Base-by-base conservation (phyloP, 2,329 filamentous ascomycete species). In the Gliomastix tumulicola region DNA sequence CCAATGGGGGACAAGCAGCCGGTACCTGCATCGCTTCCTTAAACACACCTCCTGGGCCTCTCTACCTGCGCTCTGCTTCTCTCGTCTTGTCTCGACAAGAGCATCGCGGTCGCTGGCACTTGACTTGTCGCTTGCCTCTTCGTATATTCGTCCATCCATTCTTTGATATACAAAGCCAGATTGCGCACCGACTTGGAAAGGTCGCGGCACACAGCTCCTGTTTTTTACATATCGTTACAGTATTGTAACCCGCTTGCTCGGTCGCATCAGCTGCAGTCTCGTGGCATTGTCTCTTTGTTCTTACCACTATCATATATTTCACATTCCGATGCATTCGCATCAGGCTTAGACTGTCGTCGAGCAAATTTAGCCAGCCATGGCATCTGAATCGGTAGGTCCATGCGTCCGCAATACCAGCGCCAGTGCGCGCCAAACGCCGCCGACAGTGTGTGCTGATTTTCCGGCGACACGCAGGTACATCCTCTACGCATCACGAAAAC, bases 401-500 rank as follows among this genome's bases (percentile, higher is more conserved):
- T 21, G 19, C 18, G 6, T 21, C n/a, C 11, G n/a, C 8, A 10
- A 30, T 16, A 21, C 35, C 18, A 23, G 22, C n/a, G 5, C 21
- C 22, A 17, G 15, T 19, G 11, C 15, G 6, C 20, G 3, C 15
- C 12, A 28, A 13, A 28, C 17, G 25, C 6, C 20, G 21, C 35
- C 27, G 7, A 16, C 23, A 17, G 4, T 13, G 18, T 25, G 17
- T 12, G 19, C 33, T 33, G 23, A 30, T 32, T 17, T 17, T 23
- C 13, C 27, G 8, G 19, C 18, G 8, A 12, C 17, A 11, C 15
- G 10, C 57, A 87, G 81, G 79, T 87, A 50, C 79, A 84, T 61
- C 85, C 85, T 53, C 65, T 90, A 65, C 82, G 84, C 64, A 87
- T 90, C 53, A 82, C 81, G 63, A 89, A 88, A 66, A 74, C 63